Evolutionary conservation across 495 filamentous ascomycete genomes (phyloP).

Genomic region (Hypoxylon trugodes): DNA sequence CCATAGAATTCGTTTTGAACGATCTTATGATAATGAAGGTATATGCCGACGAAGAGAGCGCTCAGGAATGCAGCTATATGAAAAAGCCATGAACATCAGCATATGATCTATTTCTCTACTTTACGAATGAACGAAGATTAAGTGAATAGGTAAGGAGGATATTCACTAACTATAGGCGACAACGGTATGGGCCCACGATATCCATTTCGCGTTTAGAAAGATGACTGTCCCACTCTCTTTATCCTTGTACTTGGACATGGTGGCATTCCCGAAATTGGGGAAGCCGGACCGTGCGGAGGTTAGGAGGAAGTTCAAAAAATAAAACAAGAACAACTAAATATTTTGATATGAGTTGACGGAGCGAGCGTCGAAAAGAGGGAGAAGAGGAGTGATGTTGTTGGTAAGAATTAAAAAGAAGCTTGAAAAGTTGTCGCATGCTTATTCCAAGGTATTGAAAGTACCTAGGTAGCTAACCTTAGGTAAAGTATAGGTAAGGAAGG

Average conservation of each 20-base stretch:
- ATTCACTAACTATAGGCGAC: constrained; percentile 74
- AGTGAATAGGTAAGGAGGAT: background rate
- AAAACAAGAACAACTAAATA: background rate
- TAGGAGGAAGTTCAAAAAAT: background rate
- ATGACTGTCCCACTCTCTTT: constrained; percentile 75
- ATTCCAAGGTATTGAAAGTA: background rate
- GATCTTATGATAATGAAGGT: constrained; percentile 94
- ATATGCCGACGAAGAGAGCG: constrained; percentile 84
- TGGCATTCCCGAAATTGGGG: constrained; percentile 51
- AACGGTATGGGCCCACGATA: constrained; percentile 86
- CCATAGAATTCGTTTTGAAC: constrained; percentile 97
- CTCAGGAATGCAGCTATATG: constrained; percentile 82
- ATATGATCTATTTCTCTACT: background rate
- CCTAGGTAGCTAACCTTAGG: background rate
- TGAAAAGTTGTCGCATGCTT: background rate
- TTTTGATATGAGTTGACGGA: background rate
- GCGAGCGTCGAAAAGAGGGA: background rate
- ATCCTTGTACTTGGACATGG: constrained; percentile 85
- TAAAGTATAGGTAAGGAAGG: too few relatives aligned
- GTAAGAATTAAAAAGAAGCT: background rate
- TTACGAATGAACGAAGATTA: background rate
- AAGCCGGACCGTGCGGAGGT: constrained; percentile 2
- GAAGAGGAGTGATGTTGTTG: background rate
- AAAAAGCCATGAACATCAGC: constrained; percentile 9
- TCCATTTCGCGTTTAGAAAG: constrained; percentile 87